Conservation (phyloP, 768 basidiomycete species). For the Cystobasidium onofrii region DNA sequence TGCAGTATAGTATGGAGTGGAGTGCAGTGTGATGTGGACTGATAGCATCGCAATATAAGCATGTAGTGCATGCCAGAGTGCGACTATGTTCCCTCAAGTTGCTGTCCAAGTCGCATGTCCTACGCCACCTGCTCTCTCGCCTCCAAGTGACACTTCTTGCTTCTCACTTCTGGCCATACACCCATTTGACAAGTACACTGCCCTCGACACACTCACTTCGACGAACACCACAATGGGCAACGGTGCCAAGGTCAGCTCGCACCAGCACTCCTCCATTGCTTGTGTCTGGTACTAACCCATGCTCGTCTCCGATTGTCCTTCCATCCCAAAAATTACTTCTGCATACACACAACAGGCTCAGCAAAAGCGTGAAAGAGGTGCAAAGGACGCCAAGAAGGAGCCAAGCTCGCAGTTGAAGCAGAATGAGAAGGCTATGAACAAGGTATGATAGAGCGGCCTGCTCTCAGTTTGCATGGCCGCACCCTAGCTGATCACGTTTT, state of each 20-base stretch:
- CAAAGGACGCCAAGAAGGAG: constrained; percentile 8
- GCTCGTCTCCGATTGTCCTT: not conserved
- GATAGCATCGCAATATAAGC: too few relatives aligned
- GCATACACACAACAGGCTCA: constrained; percentile 8
- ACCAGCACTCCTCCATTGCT: not conserved
- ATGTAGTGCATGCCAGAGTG: too few relatives aligned
- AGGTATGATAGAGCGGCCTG: not conserved
- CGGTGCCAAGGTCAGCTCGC: constrained; percentile 23
- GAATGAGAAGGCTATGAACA: constrained; percentile 22
- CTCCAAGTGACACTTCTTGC: too few relatives aligned
- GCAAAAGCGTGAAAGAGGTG: constrained; percentile 23
- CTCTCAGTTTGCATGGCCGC: not conserved
- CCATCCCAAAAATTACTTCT: not conserved
- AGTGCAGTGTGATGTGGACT: too few relatives aligned
- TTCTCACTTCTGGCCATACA: not conserved
- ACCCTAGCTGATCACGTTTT: constrained; percentile 5
- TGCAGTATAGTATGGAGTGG: too few relatives aligned
- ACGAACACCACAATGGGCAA: constrained; percentile 19
- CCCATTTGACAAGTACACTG: too few relatives aligned
- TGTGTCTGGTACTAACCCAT: not conserved
- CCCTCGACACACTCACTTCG: not conserved
- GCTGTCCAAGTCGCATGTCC: too few relatives aligned
- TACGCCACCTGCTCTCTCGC: too few relatives aligned
- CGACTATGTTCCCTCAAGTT: too few relatives aligned
- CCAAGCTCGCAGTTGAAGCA: constrained; percentile 11